Conservation (phyloP, 352 stramenopile genomes). For the Phytophthora ohioensis region DNA sequence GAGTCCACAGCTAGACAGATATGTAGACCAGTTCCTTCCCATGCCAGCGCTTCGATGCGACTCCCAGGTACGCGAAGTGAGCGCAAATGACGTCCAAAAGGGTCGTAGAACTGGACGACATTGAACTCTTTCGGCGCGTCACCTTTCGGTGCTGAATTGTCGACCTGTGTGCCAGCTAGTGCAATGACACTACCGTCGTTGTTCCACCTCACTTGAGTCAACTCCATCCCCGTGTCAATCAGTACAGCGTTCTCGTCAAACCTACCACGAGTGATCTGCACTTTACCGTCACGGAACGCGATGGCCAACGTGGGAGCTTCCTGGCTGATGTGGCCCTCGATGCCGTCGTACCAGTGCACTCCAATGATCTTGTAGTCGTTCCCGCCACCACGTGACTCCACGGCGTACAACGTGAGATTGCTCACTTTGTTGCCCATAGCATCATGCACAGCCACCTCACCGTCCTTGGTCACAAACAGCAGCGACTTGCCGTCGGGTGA, state of each 20-base stretch:
- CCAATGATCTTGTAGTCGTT: constrained; percentile 85
- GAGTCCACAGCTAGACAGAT: constrained; percentile 95
- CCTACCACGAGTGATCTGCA: constrained; percentile 91
- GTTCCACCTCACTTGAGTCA: constrained; percentile 91
- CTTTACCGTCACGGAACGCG: constrained; percentile 90
- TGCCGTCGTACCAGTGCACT: constrained; percentile 88
- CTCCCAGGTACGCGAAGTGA: constrained; percentile 90
- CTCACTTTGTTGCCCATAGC: constrained; percentile 88
- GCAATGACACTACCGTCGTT: constrained; percentile 92
- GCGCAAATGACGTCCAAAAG: constrained; percentile 86
- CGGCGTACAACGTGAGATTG: constrained; percentile 78
- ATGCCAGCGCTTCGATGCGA: constrained; percentile 89
- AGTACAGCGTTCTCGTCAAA: constrained; percentile 89
- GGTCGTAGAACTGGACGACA: constrained; percentile 94
- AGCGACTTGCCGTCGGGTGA: constrained; percentile 90
- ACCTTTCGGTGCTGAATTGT: constrained; percentile 35
- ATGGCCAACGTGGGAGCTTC: constrained; percentile 92
- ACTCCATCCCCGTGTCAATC: constrained; percentile 92
- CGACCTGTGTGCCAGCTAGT: constrained; percentile 75
- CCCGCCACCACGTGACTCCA: constrained; percentile 53
- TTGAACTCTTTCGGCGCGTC: constrained; percentile 74
- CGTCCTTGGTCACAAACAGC: constrained; percentile 89
- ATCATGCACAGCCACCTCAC: constrained; percentile 89
- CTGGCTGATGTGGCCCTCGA: constrained; percentile 88
- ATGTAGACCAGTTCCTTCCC: constrained; percentile 91